phyloP scores from a whole-genome alignment of 2,329 filamentous ascomycete species.

The Cercospora zeina region DNA sequence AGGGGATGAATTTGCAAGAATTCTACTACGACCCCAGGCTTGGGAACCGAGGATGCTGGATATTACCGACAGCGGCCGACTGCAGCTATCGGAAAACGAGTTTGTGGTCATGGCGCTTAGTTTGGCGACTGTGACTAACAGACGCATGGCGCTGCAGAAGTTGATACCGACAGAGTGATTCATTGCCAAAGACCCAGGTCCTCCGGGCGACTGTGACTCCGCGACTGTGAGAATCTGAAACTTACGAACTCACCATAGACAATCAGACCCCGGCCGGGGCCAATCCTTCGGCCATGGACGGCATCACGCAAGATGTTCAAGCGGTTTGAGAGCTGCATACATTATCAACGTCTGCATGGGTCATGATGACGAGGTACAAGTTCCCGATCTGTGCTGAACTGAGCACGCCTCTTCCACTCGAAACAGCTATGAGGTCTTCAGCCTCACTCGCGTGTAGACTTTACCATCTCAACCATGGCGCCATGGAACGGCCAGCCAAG shows the following conservation, averaged over 20 bases:
- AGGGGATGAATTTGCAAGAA: background rate
- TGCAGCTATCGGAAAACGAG: background rate
- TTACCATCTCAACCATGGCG: conserved; percentile 2
- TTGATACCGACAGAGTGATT: background rate
- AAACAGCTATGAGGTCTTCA: background rate
- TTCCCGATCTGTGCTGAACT: conserved; percentile 1
- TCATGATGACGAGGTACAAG: conserved; percentile 6
- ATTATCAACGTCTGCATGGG: background rate
- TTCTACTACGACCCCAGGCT: background rate
- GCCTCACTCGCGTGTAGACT: conserved; percentile 10
- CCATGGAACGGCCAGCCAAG: conserved; percentile 14
- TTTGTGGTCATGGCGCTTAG: background rate
- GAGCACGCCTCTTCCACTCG: background rate
- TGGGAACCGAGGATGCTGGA: background rate
- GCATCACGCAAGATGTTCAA: background rate
- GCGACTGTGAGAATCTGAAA: background rate
- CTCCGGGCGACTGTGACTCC: background rate
- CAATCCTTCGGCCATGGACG: background rate
- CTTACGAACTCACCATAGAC: background rate
- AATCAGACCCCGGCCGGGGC: background rate
- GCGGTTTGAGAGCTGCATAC: background rate
- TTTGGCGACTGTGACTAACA: background rate
- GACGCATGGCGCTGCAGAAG: background rate
- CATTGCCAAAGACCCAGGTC: background rate
- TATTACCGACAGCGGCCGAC: background rate